Evolutionary conservation across 2,329 filamentous ascomycete genomes (phyloP), one percentile per base, ranked within the genome.

Genomic region (Chaetothyriales sp.): DNA sequence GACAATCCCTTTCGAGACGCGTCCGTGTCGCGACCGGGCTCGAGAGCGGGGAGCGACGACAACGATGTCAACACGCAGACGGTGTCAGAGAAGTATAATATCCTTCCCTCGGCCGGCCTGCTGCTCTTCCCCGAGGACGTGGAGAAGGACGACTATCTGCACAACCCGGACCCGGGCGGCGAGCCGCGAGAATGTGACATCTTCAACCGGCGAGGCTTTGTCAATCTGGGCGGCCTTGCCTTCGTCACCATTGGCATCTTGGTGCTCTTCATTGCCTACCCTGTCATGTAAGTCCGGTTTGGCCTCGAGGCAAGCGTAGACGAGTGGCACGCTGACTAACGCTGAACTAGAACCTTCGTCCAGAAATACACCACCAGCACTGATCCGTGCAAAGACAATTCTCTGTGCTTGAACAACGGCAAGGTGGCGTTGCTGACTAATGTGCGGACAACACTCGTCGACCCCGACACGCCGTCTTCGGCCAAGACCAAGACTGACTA

Each of bases 41-140:
- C 60, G 51, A 55, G 60, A 54, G 71, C 76, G 18, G 78, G 74
- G n/a, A 83, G 79, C 60, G 79, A 84, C 46, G 80, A 83, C 22
- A 77, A 82, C 18, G 72, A 75, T 60, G 68, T 85, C 50, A 86
- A 84, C 61, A 86, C 82, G 0, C 82, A 86, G 67, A 85, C 82
- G 1, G 82, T 86, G 2, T 80, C 80, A 15, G 80, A 85, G 62
- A 86, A 86, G 65, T 86, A 82, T 66, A 85, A 84, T 62, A 85
- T 86, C 50, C 72, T 78, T 63, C 82, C 83, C 0, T 82, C 80
- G 2, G 77, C 81, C 13, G 81, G 81, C 5, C 67, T 86, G 49
- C 64, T 86, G 43, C 67, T 86, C 18, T 86, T 82, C 59, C 83
- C 82, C 0, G 81, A 85, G 63, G 82, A 86, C 62, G 78, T 85